Evolutionary conservation across 2,329 filamentous ascomycete species (phyloP).

Genomic region (Aspergillus ibericus): DNA sequence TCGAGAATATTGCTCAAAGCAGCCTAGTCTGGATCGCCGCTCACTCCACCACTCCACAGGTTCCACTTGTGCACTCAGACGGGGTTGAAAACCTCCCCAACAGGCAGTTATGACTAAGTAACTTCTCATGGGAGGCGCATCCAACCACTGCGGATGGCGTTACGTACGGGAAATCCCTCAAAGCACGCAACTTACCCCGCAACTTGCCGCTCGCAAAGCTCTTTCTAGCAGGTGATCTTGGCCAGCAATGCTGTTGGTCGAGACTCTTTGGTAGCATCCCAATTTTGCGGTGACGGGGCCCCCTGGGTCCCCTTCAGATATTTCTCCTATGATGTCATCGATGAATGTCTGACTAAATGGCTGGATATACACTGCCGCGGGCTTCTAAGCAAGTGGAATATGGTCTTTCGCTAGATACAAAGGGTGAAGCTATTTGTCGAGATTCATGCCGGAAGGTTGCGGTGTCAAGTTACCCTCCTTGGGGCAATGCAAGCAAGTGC

Average conservation of each 20-base stretch:
- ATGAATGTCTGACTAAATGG: too few species aligned
- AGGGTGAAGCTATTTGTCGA: background rate
- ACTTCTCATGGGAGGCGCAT: background rate
- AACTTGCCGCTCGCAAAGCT: background rate
- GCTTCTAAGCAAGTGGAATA: background rate
- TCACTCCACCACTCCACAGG: too few species aligned
- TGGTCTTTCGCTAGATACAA: background rate
- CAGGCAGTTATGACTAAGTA: background rate
- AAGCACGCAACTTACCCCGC: background rate
- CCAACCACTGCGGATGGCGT: background rate
- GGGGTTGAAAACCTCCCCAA: background rate
- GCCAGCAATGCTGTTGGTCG: too few species aligned
- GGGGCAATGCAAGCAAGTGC: background rate
- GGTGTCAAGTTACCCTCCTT: background rate
- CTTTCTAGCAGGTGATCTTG: background rate
- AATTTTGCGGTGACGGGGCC: too few species aligned
- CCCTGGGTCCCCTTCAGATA: too few species aligned
- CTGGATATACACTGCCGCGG: too few species aligned
- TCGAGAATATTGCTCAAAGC: too few species aligned
- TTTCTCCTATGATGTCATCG: too few species aligned
- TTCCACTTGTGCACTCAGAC: too few species aligned
- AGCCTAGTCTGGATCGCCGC: too few species aligned
- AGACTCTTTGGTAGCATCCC: too few species aligned
- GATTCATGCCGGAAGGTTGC: background rate
- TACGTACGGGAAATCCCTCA: background rate